Conservation (phyloP, 192 early-diverging fungal species). For the Mortierella alpina region DNA sequence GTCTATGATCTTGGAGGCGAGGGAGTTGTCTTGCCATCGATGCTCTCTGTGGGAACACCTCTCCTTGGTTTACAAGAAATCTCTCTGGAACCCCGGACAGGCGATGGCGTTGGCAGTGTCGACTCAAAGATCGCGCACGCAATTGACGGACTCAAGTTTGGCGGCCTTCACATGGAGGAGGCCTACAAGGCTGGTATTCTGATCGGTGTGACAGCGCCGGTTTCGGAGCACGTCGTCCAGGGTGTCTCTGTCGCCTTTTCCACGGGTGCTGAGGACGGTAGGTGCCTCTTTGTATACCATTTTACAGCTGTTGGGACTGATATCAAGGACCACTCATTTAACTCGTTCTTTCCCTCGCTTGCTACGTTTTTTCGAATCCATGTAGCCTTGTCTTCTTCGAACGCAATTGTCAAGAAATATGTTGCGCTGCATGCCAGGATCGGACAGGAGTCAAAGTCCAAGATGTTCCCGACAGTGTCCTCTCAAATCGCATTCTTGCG, state of each 20-base stretch:
- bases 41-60: constrained; percentile 10
- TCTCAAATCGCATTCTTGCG: constrained; percentile 60
- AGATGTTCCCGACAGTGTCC: constrained; percentile 57
- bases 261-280: constrained; percentile 67
- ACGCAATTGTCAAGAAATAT: constrained; percentile 54
- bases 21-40: constrained; percentile 22
- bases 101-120: constrained; percentile 64
- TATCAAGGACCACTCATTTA: not conserved
- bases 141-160: constrained; percentile 76
- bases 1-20: constrained; percentile 16
- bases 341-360: not conserved
- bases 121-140: constrained; percentile 54
- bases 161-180: constrained; percentile 62
- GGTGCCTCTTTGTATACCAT: not conserved
- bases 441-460: constrained; percentile 52
- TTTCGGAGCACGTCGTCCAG: constrained; percentile 60
- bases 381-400: constrained; percentile 13
- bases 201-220: constrained; percentile 67
- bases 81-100: constrained; percentile 59
- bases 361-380: not conserved
- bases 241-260: constrained; percentile 77
- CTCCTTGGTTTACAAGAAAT: constrained; percentile 78
- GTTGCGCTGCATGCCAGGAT: constrained; percentile 69
- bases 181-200: constrained; percentile 72
- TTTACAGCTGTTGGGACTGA: not conserved